A percentile compares a stretch with the other conserved stretches of the same genome.
phyloP scores from a whole-genome alignment of 306 rosid species.

The Citrullus mucosospermus region DNA sequence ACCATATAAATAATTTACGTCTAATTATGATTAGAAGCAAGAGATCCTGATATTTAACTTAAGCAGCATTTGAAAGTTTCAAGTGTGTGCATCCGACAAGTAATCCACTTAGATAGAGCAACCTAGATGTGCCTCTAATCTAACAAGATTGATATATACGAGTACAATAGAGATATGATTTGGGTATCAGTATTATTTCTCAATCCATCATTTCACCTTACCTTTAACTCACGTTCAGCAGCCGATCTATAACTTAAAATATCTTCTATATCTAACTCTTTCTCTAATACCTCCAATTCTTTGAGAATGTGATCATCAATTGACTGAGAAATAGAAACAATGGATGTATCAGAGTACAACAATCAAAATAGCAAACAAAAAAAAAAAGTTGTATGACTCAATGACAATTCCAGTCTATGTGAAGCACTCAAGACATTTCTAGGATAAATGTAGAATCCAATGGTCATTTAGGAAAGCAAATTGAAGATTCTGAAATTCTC shows the following conservation, averaged over 20 bases:
- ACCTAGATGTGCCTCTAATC: neutral
- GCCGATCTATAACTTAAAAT: conserved; percentile 68
- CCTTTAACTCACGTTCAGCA: conserved; percentile 78
- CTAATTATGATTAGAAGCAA: neutral
- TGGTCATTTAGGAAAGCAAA: too few species aligned
- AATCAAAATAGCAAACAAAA: neutral
- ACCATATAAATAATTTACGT: neutral
- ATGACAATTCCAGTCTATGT: neutral
- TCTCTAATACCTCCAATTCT: conserved; percentile 86
- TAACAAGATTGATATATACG: neutral
- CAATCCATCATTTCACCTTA: conserved; percentile 15
- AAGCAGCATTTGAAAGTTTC: neutral
- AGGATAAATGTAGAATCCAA: too few species aligned
- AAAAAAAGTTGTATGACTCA: neutral
- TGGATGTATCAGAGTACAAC: neutral
- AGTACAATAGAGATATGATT: conserved; percentile 9
- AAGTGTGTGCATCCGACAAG: neutral
- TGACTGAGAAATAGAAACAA: conserved; percentile 36
- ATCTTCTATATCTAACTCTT: conserved; percentile 73
- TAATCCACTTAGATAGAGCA: neutral
- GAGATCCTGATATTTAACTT: neutral
- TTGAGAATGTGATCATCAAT: conserved; percentile 48
- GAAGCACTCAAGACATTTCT: too few species aligned
- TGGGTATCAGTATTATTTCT: conserved; percentile 4
- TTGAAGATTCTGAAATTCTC: too few species aligned